Base-by-base conservation (phyloP, 139 green algal species). In the Chlorella sp. region DNA sequence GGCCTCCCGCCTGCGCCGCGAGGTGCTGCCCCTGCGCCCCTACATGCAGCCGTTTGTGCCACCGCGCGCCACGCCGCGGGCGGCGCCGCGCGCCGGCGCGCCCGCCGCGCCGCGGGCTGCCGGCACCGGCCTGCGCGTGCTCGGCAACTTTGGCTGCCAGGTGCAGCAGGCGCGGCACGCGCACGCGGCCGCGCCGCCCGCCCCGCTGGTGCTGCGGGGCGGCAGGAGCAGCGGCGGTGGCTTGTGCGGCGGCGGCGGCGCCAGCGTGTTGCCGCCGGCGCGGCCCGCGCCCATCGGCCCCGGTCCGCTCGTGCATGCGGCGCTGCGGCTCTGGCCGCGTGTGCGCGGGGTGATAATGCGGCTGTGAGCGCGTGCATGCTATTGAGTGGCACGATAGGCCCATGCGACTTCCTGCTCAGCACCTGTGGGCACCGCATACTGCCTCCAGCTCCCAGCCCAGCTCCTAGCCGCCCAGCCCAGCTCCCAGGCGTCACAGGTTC, bases 11-110 rank as follows among this genome's bases (percentile, higher is more conserved):
- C 35, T 83, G 40, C 31, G 59, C 7, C 43, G 77, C 8, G 45
- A 76, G 14, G 36, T 76, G 58, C 48, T 83, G 40, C 77, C 77
- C 2, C 70, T 79, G 48, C 61, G 74, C 25, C 77, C 77, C 29
- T 83, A 83, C 70, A 79, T 79, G 74, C 74, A 79, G 66, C 62
- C 51, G 35, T 17, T 68, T 68, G 60, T 56, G 48, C 48, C 17
- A 14, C 14, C 14, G 48, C 48, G 48, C 48, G 48, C 48, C 48
- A 56, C 48, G 15, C 48, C 14, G 48, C 15, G 17, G 48, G 15
- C n/a, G n/a, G n/a, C n/a, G n/a, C n/a, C n/a, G n/a, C n/a, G n/a
- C n/a, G n/a, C n/a, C n/a, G n/a, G n/a, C n/a, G n/a, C n/a, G n/a
- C n/a, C n/a, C n/a, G n/a, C n/a, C n/a, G n/a, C n/a, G n/a, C n/a